These are phyloP conservation scores for Batkoa obscura DNA, from an alignment of 371 early-diverging fungal genomes.

Conservation along the genomic window DNA sequence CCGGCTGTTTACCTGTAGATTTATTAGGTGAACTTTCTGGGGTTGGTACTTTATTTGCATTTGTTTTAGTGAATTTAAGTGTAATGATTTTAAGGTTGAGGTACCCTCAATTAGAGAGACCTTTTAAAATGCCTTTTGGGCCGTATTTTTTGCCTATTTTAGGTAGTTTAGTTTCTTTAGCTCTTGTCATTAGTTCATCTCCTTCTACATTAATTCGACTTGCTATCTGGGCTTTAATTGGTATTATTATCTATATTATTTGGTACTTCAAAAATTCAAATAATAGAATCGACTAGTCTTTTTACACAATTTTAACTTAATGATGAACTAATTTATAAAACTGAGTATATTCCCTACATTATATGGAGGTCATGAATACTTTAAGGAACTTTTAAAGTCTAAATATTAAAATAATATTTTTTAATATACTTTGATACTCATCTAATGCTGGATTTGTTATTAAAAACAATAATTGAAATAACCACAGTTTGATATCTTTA, in stretches of 20 bases:
- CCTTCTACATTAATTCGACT: conserved; percentile 26
- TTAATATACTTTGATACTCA: too few relatives aligned
- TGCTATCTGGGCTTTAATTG: conserved; percentile 39
- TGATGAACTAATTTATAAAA: too few relatives aligned
- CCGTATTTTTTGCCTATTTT: conserved; percentile 33
- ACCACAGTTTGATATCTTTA: too few relatives aligned
- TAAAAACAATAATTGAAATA: too few relatives aligned
- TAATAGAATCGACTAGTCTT: too few relatives aligned
- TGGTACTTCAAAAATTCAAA: too few relatives aligned
- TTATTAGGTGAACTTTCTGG: conserved; percentile 69
- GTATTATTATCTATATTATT: conserved; percentile 34
- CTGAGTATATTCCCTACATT: too few relatives aligned
- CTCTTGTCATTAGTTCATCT: conserved; percentile 40
- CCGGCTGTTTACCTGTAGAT: conserved; percentile 61
- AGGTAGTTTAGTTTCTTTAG: conserved; percentile 33
- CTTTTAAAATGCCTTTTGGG: conserved; percentile 61
- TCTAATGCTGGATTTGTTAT: too few relatives aligned
- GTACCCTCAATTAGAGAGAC: conserved; percentile 45
- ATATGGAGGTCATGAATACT: too few relatives aligned
- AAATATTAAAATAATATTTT: too few relatives aligned
- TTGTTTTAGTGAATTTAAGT: conserved; percentile 60
- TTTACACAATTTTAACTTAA: too few relatives aligned
- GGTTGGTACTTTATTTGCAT: conserved; percentile 66
- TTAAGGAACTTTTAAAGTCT: too few relatives aligned
- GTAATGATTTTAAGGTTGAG: conserved; percentile 54